Conservation (phyloP, 1,284 basidiomycete genomes). For the Singerocomus inundabilis region DNA sequence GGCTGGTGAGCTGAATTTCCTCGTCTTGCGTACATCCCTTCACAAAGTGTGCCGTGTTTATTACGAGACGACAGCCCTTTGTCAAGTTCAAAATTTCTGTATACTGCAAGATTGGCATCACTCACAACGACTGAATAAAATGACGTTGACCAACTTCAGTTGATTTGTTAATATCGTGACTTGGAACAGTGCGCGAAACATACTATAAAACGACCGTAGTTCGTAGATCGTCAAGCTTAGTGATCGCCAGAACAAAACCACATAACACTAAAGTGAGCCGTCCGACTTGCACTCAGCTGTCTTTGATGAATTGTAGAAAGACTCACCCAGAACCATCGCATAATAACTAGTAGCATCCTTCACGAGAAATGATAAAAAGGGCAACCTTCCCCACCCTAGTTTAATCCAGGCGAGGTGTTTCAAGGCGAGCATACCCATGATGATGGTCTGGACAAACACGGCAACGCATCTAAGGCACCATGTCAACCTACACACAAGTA, state of each 20-base stretch:
- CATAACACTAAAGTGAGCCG: constrained; percentile 6
- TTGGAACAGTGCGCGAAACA: neutral
- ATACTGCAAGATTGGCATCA: neutral
- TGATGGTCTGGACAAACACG: constrained; percentile 7
- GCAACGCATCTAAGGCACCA: constrained; percentile 1
- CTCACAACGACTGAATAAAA: constrained; percentile 17
- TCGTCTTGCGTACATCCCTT: constrained; percentile 5
- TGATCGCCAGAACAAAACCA: neutral
- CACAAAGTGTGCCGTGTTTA: constrained; percentile 20
- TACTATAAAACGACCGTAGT: constrained; percentile 8
- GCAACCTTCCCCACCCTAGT: constrained; percentile 14
- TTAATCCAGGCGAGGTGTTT: constrained; percentile 4
- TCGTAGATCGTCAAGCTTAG: constrained; percentile 6
- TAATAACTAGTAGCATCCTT: constrained; percentile 19
- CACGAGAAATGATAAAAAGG: constrained; percentile 18
- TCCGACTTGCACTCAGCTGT: neutral
- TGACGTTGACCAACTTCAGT: constrained; percentile 14
- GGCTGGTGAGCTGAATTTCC: constrained; percentile 13
- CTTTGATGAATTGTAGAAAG: neutral
- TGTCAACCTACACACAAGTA: neutral
- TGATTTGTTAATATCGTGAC: neutral
- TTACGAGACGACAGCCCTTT: constrained; percentile 20
- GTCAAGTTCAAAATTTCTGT: neutral
- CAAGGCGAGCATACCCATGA: constrained; percentile 11
- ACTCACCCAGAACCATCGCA: constrained; percentile 17